phyloP scores from a whole-genome alignment of 2,329 filamentous ascomycete species.

The Lecanicillium sp. region DNA sequence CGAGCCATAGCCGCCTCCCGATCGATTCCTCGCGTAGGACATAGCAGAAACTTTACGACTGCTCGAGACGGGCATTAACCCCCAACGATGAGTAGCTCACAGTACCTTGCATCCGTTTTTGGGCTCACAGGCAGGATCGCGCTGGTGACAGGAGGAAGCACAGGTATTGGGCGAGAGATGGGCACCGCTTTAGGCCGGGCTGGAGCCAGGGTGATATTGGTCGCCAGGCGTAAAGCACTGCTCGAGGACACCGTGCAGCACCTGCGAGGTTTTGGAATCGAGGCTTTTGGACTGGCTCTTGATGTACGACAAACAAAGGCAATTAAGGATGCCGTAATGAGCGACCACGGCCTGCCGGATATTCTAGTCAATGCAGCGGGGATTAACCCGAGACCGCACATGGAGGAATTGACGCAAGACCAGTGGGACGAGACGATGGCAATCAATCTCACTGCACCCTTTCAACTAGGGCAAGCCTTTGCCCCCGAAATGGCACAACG shows the following conservation, averaged over 20 bases:
- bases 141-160: slow-evolving; percentile 25
- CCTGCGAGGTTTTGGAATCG: slow-evolving; percentile 16
- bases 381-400: slow-evolving; percentile 20
- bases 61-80: too few species aligned
- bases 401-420: slow-evolving; percentile 18
- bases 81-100: slow-evolving; percentile 1
- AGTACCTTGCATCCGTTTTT: slow-evolving; percentile 21
- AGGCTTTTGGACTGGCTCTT: slow-evolving; percentile 13
- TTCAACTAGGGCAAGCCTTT: slow-evolving; percentile 22
- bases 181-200: slow-evolving; percentile 20
- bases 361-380: slow-evolving; percentile 26
- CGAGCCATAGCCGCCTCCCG: too few species aligned
- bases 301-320: slow-evolving; percentile 14
- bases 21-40: too few species aligned
- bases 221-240: slow-evolving; percentile 19
- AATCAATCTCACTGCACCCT: slow-evolving; percentile 25
- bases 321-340: slow-evolving; percentile 13
- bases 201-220: slow-evolving; percentile 21
- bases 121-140: slow-evolving; percentile 20
- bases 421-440: slow-evolving; percentile 23
- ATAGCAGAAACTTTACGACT: too few species aligned
- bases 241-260: slow-evolving; percentile 16
- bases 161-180: slow-evolving; percentile 25
- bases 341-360: slow-evolving; percentile 17
- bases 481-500: slow-evolving; percentile 23